A percentile compares a stretch with the other conserved stretches of the same genome.
These are phyloP conservation scores for Olyra latifolia DNA, from an alignment of 176 grass and related monocot genomes.

Conservation along the genomic window DNA sequence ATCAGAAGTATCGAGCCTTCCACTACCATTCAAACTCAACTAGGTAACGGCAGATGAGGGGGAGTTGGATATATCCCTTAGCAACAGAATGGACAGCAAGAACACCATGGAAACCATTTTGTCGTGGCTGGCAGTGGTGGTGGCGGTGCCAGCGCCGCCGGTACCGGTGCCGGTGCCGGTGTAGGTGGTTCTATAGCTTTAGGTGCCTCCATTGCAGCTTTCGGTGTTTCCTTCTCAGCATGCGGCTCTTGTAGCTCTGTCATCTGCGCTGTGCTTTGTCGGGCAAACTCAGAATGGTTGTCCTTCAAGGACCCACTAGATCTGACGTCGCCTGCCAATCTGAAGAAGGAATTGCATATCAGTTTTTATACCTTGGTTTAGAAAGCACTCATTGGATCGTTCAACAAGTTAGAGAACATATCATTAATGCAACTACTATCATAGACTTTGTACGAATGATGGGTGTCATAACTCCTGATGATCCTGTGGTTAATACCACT, in stretches of 20 bases:
- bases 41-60: neutral
- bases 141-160: neutral
- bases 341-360: constrained; percentile 22
- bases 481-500: neutral
- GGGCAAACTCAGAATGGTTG: constrained; percentile 9
- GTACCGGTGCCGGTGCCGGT: neutral
- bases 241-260: neutral
- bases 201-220: constrained; percentile 9
- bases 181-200: constrained; percentile 1
- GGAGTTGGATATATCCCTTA: constrained; percentile 23
- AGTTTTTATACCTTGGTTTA: neutral
- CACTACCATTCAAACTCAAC: neutral
- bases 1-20: neutral
- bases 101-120: constrained; percentile 61
- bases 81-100: constrained; percentile 58
- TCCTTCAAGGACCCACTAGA: constrained; percentile 29
- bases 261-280: constrained; percentile 28
- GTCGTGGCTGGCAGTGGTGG: neutral
- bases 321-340: constrained; percentile 45
- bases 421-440: neutral
- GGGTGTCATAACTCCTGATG: neutral
- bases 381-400: neutral
- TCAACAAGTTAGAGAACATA: neutral
- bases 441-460: neutral
- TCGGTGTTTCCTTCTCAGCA: neutral